These are phyloP conservation scores for Fusarium sp. DNA, from an alignment of 2,329 filamentous ascomycete species.

Conservation along the genomic window DNA sequence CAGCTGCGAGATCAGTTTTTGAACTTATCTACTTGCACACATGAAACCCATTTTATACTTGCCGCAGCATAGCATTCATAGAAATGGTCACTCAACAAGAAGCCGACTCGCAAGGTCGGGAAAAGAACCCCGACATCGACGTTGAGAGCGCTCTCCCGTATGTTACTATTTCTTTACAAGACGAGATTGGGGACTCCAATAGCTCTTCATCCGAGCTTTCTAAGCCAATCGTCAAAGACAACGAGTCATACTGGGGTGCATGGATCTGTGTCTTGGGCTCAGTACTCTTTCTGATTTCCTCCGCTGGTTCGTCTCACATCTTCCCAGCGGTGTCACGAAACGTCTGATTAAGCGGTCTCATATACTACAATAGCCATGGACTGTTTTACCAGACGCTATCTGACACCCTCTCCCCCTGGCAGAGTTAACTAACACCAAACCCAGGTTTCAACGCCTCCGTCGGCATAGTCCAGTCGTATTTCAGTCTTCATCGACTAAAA, in stretches of 20 bases:
- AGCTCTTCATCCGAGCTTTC: not conserved
- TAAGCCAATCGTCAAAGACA: not conserved
- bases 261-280: constrained; percentile 28
- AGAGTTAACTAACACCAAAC: not conserved
- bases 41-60: not conserved
- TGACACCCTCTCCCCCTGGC: not conserved
- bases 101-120: not conserved
- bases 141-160: not conserved
- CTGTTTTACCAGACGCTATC: not conserved
- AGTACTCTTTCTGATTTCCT: constrained; percentile 22
- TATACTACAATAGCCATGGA: too few species aligned
- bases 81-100: not conserved
- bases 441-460: constrained; percentile 57
- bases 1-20: not conserved
- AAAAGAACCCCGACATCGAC: not conserved
- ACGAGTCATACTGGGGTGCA: constrained; percentile 13
- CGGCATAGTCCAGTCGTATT: constrained; percentile 57
- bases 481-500: constrained; percentile 51
- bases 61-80: not conserved
- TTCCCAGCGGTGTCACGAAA: not conserved
- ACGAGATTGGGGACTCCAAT: constrained; percentile 1
- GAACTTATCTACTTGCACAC: too few species aligned
- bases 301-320: not conserved
- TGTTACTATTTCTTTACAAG: not conserved
- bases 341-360: too few species aligned